These are phyloP conservation scores for Cyberlindnera sargentensis DNA, from an alignment of 805 yeast genomes.

Conservation along the genomic window DNA sequence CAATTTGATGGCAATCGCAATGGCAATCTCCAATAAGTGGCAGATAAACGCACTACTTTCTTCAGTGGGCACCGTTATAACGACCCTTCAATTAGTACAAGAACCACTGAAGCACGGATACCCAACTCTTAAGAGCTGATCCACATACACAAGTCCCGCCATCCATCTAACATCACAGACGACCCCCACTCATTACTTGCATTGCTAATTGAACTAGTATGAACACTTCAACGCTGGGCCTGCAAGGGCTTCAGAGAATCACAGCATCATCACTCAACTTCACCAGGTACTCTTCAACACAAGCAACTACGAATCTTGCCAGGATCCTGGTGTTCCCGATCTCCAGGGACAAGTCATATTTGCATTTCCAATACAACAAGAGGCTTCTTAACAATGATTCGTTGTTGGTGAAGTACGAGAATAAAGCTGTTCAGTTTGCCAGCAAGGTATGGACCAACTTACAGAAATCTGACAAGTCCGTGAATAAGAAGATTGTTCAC, in stretches of 20 bases:
- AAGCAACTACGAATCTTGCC: constrained; percentile 30
- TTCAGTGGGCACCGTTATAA: too few relatives aligned
- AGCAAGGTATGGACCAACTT: constrained; percentile 57
- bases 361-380: constrained; percentile 59
- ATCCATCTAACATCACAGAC: too few relatives aligned
- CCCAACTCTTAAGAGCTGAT: too few relatives aligned
- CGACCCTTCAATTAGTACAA: too few relatives aligned
- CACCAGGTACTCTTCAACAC: constrained; percentile 7
- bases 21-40: too few relatives aligned
- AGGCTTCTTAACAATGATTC: constrained; percentile 29
- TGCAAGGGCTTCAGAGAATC: not conserved
- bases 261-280: not conserved
- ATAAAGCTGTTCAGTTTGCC: constrained; percentile 43
- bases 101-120: too few relatives aligned
- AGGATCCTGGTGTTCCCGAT: constrained; percentile 69
- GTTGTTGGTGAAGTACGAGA: constrained; percentile 32
- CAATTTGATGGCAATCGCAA: too few relatives aligned
- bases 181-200: too few relatives aligned
- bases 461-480: constrained; percentile 41
- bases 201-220: too few relatives aligned
- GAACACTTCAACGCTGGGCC: not conserved
- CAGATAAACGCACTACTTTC: too few relatives aligned
- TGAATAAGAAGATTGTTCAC: constrained; percentile 54
- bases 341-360: constrained; percentile 50
- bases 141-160: too few relatives aligned